A percentile compares a stretch with the other conserved stretches of the same genome.
These are phyloP conservation scores for Penicillium digitatum DNA, from an alignment of 2,329 filamentous ascomycete species.

Conservation along the genomic window DNA sequence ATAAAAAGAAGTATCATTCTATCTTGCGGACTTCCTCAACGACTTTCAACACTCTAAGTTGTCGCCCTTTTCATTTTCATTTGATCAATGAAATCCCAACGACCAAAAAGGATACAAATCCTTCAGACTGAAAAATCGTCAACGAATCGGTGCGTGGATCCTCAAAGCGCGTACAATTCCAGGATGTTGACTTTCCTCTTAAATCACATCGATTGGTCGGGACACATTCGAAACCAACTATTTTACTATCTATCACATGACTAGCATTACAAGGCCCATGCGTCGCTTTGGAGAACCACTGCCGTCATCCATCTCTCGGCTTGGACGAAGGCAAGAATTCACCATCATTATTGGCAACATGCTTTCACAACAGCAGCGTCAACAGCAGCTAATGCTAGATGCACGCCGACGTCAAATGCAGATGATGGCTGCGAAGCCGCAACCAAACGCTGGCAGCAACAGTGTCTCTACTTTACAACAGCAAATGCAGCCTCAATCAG, in stretches of 20 bases:
- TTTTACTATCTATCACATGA: constrained; percentile 2
- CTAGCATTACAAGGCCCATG: background rate
- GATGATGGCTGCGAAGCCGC: background rate
- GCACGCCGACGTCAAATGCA: background rate
- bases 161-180: background rate
- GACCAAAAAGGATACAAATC: too few relatives aligned
- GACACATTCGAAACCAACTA: too few relatives aligned
- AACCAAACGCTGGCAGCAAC: background rate
- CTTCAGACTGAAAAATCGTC: background rate
- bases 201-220: too few relatives aligned
- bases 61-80: too few relatives aligned
- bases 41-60: too few relatives aligned
- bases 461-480: background rate
- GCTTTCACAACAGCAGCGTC: background rate
- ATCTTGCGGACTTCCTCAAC: too few relatives aligned
- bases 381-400: background rate
- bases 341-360: background rate
- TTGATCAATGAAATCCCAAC: too few relatives aligned
- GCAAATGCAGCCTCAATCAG: background rate
- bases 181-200: too few relatives aligned
- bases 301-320: background rate
- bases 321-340: background rate
- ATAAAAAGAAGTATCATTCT: too few relatives aligned
- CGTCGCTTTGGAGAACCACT: background rate
- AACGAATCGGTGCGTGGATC: background rate